Evolutionary conservation across 139 green algal genomes (phyloP).

Genomic region (Dunaliella sp.): DNA sequence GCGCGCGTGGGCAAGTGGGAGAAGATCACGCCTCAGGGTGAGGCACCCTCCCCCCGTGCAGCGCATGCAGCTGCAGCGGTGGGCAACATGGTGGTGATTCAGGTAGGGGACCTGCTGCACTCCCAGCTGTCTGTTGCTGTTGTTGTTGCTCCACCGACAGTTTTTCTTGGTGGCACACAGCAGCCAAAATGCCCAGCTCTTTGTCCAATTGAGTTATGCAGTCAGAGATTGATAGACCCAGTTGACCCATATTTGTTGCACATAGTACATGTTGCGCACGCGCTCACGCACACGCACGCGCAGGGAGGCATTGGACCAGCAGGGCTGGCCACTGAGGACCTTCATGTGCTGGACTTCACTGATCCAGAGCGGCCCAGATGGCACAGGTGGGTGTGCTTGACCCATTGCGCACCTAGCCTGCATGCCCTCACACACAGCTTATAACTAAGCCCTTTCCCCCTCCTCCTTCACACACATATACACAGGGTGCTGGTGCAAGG

Average conservation of each 20-base stretch:
- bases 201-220: too few relatives aligned
- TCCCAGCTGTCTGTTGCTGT: not conserved
- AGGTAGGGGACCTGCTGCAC: slow-evolving; percentile 54
- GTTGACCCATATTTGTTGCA: too few relatives aligned
- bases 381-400: slow-evolving; percentile 73
- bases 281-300: too few relatives aligned
- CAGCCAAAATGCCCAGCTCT: too few relatives aligned
- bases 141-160: too few relatives aligned
- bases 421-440: too few relatives aligned
- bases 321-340: slow-evolving; percentile 91
- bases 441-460: not conserved
- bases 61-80: slow-evolving; percentile 97
- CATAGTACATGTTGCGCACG: too few relatives aligned
- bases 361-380: slow-evolving; percentile 85
- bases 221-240: too few relatives aligned
- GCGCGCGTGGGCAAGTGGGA: slow-evolving; percentile 80
- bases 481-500: slow-evolving; percentile 93
- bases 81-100: slow-evolving; percentile 97
- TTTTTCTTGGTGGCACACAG: too few relatives aligned
- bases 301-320: slow-evolving; percentile 94
- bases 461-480: not conserved
- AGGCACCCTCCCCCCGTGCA: slow-evolving; percentile 88
- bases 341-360: slow-evolving; percentile 98
- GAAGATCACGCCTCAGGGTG: slow-evolving; percentile 76
- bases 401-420: too few relatives aligned